phyloP scores from a whole-genome alignment of 2,329 filamentous ascomycete genomes.

The Epichloe coenophiala region DNA sequence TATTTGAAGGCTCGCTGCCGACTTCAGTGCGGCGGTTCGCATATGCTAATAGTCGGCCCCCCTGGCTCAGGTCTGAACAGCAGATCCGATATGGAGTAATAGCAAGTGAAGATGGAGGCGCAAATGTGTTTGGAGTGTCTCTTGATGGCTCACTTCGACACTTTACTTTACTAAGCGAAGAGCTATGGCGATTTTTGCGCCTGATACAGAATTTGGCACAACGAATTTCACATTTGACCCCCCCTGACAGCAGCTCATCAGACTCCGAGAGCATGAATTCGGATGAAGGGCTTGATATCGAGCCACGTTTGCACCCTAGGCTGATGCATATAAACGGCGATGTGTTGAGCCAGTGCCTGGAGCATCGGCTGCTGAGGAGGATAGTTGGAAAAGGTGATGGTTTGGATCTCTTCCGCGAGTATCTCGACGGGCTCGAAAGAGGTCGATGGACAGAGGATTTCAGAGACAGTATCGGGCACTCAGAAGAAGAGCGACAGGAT shows the following conservation, averaged over 20 bases:
- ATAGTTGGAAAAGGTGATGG: conserved; percentile 22
- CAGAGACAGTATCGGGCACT: conserved; percentile 7
- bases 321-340: conserved; percentile 57
- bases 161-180: conserved; percentile 50
- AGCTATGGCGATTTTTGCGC: conserved; percentile 54
- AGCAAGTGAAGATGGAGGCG: conserved; percentile 27
- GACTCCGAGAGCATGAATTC: conserved; percentile 9
- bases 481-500: conserved; percentile 11
- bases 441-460: conserved; percentile 26
- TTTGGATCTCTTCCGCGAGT: conserved; percentile 29
- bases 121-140: conserved; percentile 45
- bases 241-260: conserved; percentile 10
- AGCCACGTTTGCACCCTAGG: conserved; percentile 28
- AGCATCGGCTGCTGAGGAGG: conserved; percentile 29
- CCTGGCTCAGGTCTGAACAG: conserved; percentile 29
- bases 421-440: conserved; percentile 36
- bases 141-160: conserved; percentile 58
- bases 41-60: conserved; percentile 36
- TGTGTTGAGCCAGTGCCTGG: conserved; percentile 41
- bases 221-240: conserved; percentile 32
- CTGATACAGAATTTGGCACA: conserved; percentile 59
- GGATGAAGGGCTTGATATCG: conserved; percentile 12
- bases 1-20: conserved; percentile 45
- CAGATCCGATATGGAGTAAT: conserved; percentile 27
- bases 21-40: conserved; percentile 44